Percentiles rank a stretch among this genome's conserved stretches.
Evolutionary conservation across 352 stramenopile genomes (phyloP).

Genomic region (Globisporangium apiculatum): DNA sequence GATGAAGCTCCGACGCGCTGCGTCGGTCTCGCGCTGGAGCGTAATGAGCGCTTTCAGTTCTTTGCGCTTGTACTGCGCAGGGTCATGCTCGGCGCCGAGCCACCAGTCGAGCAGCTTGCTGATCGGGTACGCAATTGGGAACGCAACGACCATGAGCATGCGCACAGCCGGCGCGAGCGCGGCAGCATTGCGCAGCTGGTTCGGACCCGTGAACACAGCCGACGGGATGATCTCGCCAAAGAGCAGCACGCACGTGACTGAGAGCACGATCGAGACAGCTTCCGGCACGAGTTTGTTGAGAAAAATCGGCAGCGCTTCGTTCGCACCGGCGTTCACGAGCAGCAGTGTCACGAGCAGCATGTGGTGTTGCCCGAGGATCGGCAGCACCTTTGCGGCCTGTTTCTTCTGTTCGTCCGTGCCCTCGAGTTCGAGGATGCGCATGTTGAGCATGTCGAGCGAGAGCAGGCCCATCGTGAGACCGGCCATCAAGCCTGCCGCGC

Average conservation of each 20-base stretch:
- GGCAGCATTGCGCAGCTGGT: slow-evolving; percentile 88
- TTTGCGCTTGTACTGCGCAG: slow-evolving; percentile 82
- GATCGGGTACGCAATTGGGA: slow-evolving; percentile 90
- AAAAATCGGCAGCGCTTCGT: slow-evolving; percentile 93
- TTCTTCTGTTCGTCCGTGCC: slow-evolving; percentile 67
- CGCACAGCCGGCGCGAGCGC: slow-evolving; percentile 78
- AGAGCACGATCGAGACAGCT: slow-evolving; percentile 87
- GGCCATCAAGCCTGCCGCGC: slow-evolving; percentile 57
- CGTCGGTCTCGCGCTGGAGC: slow-evolving; percentile 56
- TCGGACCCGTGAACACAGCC: slow-evolving; percentile 91
- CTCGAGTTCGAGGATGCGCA: slow-evolving; percentile 74
- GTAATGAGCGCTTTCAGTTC: slow-evolving; percentile 88
- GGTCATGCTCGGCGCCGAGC: slow-evolving; percentile 72
- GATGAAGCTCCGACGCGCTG: slow-evolving; percentile 25
- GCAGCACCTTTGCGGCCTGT: slow-evolving; percentile 69
- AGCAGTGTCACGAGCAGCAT: slow-evolving; percentile 92
- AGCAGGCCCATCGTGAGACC: slow-evolving; percentile 73
- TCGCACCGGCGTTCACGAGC: slow-evolving; percentile 90
- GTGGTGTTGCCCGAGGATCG: slow-evolving; percentile 89
- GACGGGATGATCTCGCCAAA: slow-evolving; percentile 95
- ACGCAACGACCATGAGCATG: slow-evolving; percentile 83
- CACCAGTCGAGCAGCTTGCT: slow-evolving; percentile 84
- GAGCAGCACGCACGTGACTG: slow-evolving; percentile 92
- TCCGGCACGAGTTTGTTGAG: slow-evolving; percentile 84
- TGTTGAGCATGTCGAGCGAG: slow-evolving; percentile 74